Evolutionary conservation across 805 yeast genomes (phyloP).

Genomic region (Sugiyamaella smithiae): DNA sequence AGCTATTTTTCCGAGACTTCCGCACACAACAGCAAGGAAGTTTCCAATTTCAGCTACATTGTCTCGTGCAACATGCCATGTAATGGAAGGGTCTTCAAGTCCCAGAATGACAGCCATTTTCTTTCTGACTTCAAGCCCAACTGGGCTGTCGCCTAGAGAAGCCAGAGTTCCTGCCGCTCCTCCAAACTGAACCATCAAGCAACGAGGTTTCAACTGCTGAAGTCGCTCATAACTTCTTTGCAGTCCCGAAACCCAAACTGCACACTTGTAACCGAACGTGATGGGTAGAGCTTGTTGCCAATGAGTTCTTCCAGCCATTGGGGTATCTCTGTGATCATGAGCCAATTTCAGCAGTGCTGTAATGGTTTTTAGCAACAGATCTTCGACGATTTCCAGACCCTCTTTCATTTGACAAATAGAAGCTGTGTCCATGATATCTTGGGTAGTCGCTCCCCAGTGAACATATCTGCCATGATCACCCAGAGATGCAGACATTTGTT

Average conservation of each 20-base stretch:
- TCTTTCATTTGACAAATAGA: conserved; percentile 2
- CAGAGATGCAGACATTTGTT: conserved; percentile 5
- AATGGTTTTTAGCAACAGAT: not conserved
- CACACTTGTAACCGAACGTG: conserved; percentile 8
- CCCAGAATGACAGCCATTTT: conserved; percentile 4
- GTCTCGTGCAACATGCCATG: conserved; percentile 9
- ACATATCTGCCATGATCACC: conserved; percentile 5
- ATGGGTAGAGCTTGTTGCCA: conserved; percentile 9
- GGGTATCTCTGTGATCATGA: not conserved
- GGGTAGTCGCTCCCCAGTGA: conserved; percentile 9
- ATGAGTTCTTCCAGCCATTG: conserved; percentile 9
- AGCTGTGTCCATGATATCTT: conserved; percentile 7
- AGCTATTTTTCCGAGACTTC: conserved; percentile 4
- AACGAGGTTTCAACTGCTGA: conserved; percentile 1
- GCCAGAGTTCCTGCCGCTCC: conserved; percentile 8
- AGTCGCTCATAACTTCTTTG: conserved; percentile 6
- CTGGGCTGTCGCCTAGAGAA: not conserved
- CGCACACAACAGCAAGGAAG: conserved; percentile 5
- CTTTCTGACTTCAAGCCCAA: conserved; percentile 3
- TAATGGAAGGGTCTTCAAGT: conserved; percentile 5
- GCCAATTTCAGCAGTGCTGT: not conserved
- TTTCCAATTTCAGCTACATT: conserved; percentile 5
- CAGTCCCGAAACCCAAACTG: conserved; percentile 7
- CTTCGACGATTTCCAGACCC: conserved; percentile 3
- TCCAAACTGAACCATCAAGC: conserved; percentile 7